These are phyloP conservation scores for Laburnicola sp. DNA, from an alignment of 2,329 filamentous ascomycete genomes.

Conservation along the genomic window DNA sequence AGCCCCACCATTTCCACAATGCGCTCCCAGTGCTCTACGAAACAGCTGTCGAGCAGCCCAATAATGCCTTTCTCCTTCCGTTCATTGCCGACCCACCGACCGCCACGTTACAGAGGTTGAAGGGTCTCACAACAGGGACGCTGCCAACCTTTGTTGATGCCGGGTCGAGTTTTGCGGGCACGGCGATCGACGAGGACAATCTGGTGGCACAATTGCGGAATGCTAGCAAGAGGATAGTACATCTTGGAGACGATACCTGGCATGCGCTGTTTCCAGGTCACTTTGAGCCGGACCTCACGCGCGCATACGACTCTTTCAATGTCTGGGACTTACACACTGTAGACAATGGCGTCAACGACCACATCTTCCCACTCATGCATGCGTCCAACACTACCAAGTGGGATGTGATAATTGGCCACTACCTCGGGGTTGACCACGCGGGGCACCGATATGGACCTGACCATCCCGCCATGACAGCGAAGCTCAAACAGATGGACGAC, in stretches of 20 bases:
- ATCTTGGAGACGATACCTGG: constrained; percentile 98
- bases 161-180: constrained; percentile 93
- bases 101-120: constrained; percentile 86
- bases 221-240: constrained; percentile 77
- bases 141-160: constrained; percentile 92
- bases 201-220: constrained; percentile 65
- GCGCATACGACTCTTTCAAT: constrained; percentile 94
- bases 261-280: constrained; percentile 89
- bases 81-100: constrained; percentile 98
- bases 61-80: constrained; percentile 84
- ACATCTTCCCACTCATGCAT: constrained; percentile 81
- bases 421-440: constrained; percentile 93
- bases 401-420: constrained; percentile 95
- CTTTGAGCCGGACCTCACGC: constrained; percentile 84
- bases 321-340: constrained; percentile 98
- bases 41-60: constrained; percentile 70
- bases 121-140: constrained; percentile 92
- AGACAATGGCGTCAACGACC: constrained; percentile 89
- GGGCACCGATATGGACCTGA: constrained; percentile 94
- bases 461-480: constrained; percentile 87
- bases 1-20: constrained; percentile 75
- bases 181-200: constrained; percentile 92
- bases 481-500: constrained; percentile 86
- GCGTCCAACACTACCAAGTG: constrained; percentile 68
- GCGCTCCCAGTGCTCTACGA: constrained; percentile 86